Evolutionary conservation across 2,329 filamentous ascomycete genomes (phyloP), one percentile per base, ranked within the genome.

Genomic region (Penicillium sp.): DNA sequence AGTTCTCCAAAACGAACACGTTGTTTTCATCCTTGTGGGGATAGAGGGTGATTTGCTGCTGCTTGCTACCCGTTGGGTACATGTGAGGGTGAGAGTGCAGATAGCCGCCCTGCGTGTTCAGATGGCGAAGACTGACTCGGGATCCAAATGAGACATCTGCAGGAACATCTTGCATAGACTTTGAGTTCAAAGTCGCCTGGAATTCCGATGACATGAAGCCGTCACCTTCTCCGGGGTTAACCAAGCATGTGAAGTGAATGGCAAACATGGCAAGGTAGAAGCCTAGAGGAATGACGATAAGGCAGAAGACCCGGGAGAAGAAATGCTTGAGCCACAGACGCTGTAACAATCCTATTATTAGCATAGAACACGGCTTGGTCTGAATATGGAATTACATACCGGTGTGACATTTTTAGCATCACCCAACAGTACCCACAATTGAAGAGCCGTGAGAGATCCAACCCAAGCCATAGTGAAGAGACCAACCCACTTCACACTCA

Each of bases 171-270:
- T 91, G 87, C 94, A 99, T 99, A 50, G 85, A 87, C 80, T 97
- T 99, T 68, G 86, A 92, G 78, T 97, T 99, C 63, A 99, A 81
- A 2, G 94, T 97, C 32, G 94, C 89, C 78, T 99, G 94, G 80
- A 99, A 99, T 71, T 99, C 94, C 52, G 93, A 96, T 70, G 92
- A 97, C 94, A 99, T 99, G 80, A 99, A 99, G 52, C 94, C 94
- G 74, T 99, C 94, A 52, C 94, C 94, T 50, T 99, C 94, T 57
- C 94, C 94, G 29, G 94, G 94, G 77, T 99, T 99, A 57, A 88
- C 84, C 40, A 99, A 83, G 79, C 90, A 95, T 64, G 92, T 65
- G 76, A 99, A 99, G 80, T 99, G 94, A 67, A 99, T 95, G 50
- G 85, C 92, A 69, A 99, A 99, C 90, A 97, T 96, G 68, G 85